Conservation (phyloP, 805 yeast genomes). For the Candida peoriensis region DNA sequence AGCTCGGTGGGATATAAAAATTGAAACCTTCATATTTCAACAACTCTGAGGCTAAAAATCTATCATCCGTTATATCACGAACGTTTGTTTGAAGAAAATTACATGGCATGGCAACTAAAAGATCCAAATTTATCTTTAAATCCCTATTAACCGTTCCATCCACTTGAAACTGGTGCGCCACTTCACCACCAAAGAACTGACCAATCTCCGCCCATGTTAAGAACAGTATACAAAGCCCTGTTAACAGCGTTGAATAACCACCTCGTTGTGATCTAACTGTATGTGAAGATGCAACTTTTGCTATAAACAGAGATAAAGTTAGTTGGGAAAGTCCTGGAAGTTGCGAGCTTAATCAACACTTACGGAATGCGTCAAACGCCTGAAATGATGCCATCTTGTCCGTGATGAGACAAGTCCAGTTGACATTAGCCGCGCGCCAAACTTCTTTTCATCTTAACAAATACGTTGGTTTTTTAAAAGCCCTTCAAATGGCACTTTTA, state of each 20-base stretch:
- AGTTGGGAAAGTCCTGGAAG: neutral
- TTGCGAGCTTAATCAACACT: conserved; percentile 21
- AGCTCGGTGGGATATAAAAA: conserved; percentile 49
- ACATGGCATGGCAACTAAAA: conserved; percentile 84
- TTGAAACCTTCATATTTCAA: conserved; percentile 63
- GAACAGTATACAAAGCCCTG: conserved; percentile 57
- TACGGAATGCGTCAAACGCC: conserved; percentile 70
- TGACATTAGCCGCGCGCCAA: no score
- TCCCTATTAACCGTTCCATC: conserved; percentile 54
- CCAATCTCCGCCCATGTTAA: conserved; percentile 84
- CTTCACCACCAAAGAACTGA: conserved; percentile 74
- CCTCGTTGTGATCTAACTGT: conserved; percentile 74
- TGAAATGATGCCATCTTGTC: conserved; percentile 27
- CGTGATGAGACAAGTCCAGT: no score
- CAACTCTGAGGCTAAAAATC: conserved; percentile 71
- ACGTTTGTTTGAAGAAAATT: conserved; percentile 68
- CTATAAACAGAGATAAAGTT: conserved; percentile 28
- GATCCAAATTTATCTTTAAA: conserved; percentile 69
- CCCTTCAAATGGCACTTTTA: no score
- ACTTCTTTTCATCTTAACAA: no score
- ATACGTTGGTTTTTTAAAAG: no score
- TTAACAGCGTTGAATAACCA: conserved; percentile 62
- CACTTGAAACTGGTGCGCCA: conserved; percentile 73
- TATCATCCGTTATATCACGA: conserved; percentile 71
- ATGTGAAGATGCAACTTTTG: conserved; percentile 67